These are phyloP conservation scores for Colletotrichum sublineola DNA, from an alignment of 2,329 filamentous ascomycete species.

Conservation along the genomic window DNA sequence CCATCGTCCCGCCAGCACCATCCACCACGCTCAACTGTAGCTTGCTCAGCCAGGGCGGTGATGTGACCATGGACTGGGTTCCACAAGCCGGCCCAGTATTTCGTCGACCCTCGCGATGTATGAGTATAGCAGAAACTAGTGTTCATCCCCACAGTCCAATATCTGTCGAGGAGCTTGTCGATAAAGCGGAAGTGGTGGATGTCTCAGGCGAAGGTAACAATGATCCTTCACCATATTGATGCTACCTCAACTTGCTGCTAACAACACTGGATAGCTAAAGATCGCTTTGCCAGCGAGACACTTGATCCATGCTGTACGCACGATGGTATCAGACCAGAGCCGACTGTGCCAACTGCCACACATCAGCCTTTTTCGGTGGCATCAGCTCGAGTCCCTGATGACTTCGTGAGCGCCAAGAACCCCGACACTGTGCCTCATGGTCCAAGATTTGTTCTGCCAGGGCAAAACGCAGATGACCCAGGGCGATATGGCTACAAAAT, in stretches of 20 bases:
- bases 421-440: not conserved
- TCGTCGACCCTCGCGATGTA: constrained; percentile 30
- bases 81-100: constrained; percentile 6
- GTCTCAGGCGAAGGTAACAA: constrained; percentile 4
- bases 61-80: constrained; percentile 9
- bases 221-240: not conserved
- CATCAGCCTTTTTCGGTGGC: not conserved
- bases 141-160: not conserved
- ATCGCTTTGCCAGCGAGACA: no score
- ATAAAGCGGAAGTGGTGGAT: not conserved
- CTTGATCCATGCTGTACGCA: no score
- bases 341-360: not conserved
- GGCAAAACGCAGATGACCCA: not conserved
- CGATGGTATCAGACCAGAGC: no score
- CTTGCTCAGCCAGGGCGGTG: constrained; percentile 17
- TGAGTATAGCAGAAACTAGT: constrained; percentile 10
- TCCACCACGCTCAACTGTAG: constrained; percentile 32
- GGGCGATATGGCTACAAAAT: not conserved
- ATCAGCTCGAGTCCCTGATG: not conserved
- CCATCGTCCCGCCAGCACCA: constrained; percentile 18
- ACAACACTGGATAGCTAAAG: not conserved
- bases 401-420: not conserved
- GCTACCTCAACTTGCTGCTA: not conserved
- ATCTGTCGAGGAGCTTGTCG: not conserved
- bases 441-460: accelerated